Base-by-base conservation (phyloP, 139 green algal species). In the Eudorina sp. region DNA sequence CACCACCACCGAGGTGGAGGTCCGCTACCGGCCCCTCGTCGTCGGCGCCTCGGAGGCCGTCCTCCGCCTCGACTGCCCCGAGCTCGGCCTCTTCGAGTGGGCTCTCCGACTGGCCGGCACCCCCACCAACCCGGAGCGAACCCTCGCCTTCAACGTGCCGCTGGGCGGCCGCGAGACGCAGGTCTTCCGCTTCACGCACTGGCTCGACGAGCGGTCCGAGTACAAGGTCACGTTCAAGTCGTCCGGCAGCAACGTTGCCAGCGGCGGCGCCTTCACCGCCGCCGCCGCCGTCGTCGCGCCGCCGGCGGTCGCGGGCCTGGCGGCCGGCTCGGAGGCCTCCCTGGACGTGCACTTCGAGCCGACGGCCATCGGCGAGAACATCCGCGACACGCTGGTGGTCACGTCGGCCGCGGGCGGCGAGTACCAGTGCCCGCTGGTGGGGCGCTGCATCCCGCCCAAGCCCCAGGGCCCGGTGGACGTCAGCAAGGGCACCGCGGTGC, bases 271-370 rank as follows among this genome's bases (percentile, higher is more conserved):
- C 66, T 85, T 70, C 70, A 60, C 83, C 23, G 66, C 64, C 19
- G 18, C 58, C 4, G 58, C 70, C 5, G 55, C 18, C 18, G 29
- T 81, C 51, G 36, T 58, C 53, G 55, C 66, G 38, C 46, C 38
- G 41, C 34, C 85, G 60, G 90, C 92, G 23, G 89, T 89, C 16
- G 55, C 84, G 3, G 83, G 78, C 23, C 51, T 77, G 41, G 76
- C 76, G 13, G 36, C 78, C 0, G 95, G 95, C 16, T 55, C 90
- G 11, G 93, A 97, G 76, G 83, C 93, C n/a, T 84, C 92, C 38
- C 62, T 97, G 48, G 90, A 95, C 58, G 92, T 98, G 13, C 68
- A 79, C 14, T 98, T 97, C 85, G 95, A 97, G 91, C 96, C 96
- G 0, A 92, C 68, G 34, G 76, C 70, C 11, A 64, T 98, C 6